These are phyloP conservation scores for Candida gigantensis DNA, from an alignment of 1,139 yeast species.

Conservation along the genomic window DNA sequence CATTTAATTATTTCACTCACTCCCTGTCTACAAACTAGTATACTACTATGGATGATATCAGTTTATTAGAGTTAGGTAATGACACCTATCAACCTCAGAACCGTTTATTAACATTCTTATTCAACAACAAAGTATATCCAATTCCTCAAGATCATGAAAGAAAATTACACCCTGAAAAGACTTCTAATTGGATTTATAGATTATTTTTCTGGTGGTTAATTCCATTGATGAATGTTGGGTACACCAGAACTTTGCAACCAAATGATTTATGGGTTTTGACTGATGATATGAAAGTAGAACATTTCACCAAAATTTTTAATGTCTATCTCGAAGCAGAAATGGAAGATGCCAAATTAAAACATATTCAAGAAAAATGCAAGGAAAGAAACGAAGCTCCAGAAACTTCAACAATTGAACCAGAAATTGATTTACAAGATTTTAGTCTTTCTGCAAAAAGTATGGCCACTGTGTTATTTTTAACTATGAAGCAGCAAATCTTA, in stretches of 20 bases:
- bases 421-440: slow-evolving; percentile 31
- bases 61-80: slow-evolving; percentile 16
- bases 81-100: slow-evolving; percentile 18
- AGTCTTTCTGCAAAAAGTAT: slow-evolving; percentile 18
- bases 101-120: slow-evolving; percentile 19
- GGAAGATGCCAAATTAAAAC: slow-evolving; percentile 24
- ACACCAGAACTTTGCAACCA: slow-evolving; percentile 63
- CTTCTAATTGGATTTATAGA: slow-evolving; percentile 32
- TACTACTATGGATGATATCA: slow-evolving; percentile 11
- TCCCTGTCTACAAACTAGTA: too few relatives aligned
- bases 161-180: slow-evolving; percentile 35
- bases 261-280: slow-evolving; percentile 61
- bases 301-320: slow-evolving; percentile 34
- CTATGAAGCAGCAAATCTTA: slow-evolving; percentile 30
- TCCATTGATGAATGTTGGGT: slow-evolving; percentile 63
- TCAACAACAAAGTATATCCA: slow-evolving; percentile 24
- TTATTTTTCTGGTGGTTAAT: slow-evolving; percentile 59
- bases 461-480: slow-evolving; percentile 23
- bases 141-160: slow-evolving; percentile 57
- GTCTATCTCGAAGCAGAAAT: slow-evolving; percentile 37
- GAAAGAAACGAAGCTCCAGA: slow-evolving; percentile 27
- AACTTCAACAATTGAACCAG: slow-evolving; percentile 20
- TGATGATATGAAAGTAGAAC: slow-evolving; percentile 52
- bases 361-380: slow-evolving; percentile 25
- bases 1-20: too few relatives aligned